These are phyloP conservation scores for Geotrichum reessii DNA, from an alignment of 1,139 yeast species.

Conservation along the genomic window DNA sequence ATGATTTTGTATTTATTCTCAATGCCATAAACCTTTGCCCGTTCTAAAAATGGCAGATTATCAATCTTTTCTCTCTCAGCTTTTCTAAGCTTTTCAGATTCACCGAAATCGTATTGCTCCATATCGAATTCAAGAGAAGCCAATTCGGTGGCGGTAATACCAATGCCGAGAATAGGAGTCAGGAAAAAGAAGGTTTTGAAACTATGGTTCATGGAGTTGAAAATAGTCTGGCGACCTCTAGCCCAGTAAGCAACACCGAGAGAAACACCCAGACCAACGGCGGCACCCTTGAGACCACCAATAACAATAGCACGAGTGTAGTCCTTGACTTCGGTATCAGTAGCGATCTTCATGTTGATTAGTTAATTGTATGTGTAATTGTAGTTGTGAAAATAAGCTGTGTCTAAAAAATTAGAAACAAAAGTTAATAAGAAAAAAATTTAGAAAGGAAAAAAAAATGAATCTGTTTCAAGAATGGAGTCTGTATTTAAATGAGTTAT, in stretches of 20 bases:
- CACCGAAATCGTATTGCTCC: conserved; percentile 18
- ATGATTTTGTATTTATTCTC: conserved; percentile 71
- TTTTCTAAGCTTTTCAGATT: conserved; percentile 12
- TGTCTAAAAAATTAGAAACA: background rate
- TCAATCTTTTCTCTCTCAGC: conserved; percentile 12
- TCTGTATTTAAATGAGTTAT: background rate
- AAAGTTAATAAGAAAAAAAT: no score
- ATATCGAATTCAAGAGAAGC: conserved; percentile 34
- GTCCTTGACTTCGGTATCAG: conserved; percentile 47
- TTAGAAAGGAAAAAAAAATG: no score
- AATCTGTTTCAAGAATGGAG: background rate
- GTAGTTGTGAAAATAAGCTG: background rate
- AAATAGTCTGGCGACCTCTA: conserved; percentile 24
- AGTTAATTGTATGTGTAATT: background rate
- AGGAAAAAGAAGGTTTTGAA: conserved; percentile 29
- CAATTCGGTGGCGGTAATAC: conserved; percentile 34
- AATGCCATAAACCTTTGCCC: conserved; percentile 16
- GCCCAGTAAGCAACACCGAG: conserved; percentile 35
- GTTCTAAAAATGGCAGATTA: conserved; percentile 8
- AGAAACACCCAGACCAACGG: conserved; percentile 51
- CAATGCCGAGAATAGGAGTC: conserved; percentile 30
- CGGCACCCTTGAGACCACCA: conserved; percentile 62
- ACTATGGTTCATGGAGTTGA: conserved; percentile 20
- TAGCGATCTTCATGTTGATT: background rate
- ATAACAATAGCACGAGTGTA: conserved; percentile 51